phyloP scores from a whole-genome alignment of 495 filamentous ascomycete species.

The Aspergillus saccharolyticus region DNA sequence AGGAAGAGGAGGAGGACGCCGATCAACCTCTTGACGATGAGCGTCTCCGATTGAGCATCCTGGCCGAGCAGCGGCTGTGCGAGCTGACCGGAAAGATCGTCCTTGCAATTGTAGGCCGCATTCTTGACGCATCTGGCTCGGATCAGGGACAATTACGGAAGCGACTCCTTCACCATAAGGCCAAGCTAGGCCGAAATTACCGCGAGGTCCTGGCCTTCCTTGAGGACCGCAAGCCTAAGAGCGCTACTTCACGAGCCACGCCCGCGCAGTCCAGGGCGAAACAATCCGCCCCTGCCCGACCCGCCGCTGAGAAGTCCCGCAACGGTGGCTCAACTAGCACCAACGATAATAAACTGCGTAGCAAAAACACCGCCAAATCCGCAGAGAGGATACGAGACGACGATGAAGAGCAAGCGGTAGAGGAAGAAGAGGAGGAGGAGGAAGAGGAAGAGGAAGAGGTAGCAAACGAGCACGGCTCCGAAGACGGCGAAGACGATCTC shows the following conservation, averaged over 20 bases:
- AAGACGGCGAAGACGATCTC: constrained; percentile 50
- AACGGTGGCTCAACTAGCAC: constrained; percentile 31
- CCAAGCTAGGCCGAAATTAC: constrained; percentile 65
- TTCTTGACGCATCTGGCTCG: constrained; percentile 58
- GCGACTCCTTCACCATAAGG: constrained; percentile 62
- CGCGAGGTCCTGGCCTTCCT: constrained; percentile 71
- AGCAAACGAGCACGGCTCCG: constrained; percentile 38
- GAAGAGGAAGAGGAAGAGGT: constrained; percentile 35
- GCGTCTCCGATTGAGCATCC: constrained; percentile 54
- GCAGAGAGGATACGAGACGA: constrained; percentile 40
- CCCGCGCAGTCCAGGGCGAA: constrained; percentile 11
- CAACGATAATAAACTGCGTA: constrained; percentile 31
- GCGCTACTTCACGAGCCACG: constrained; percentile 15
- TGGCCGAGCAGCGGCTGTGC: constrained; percentile 78
- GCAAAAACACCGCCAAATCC: constrained; percentile 24
- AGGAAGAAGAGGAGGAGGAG: constrained; percentile 53
- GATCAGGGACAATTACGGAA: constrained; percentile 56
- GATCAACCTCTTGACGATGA: constrained; percentile 45
- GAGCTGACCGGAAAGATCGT: constrained; percentile 79
- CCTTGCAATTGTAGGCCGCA: constrained; percentile 65
- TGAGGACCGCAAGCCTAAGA: constrained; percentile 53
- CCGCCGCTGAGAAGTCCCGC: constrained; percentile 34
- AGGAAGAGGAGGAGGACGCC: constrained; percentile 40
- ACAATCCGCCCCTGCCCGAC: background rate
- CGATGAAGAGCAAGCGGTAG: constrained; percentile 41